Evolutionary conservation across 2,329 filamentous ascomycete species (phyloP), one percentile per base, ranked within the genome.

Genomic region (Septoria petroselini): DNA sequence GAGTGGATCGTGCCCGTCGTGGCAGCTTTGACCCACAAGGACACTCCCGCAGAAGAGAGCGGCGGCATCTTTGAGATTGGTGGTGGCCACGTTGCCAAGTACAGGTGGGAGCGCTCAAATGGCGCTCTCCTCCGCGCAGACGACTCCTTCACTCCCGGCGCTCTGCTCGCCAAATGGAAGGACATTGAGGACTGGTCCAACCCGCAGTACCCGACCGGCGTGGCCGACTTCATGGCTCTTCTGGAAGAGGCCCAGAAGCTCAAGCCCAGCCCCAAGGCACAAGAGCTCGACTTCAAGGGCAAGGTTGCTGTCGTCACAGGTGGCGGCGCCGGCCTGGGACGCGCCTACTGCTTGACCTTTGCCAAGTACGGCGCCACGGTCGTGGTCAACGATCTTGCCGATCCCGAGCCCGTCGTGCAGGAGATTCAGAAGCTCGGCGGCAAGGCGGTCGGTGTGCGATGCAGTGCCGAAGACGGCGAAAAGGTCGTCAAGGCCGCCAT

Each of bases 1-100:
- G 89, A 95, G 56, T 97, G 90, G 90, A 84, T 97, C 53, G 90
- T 97, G 39, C 93, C 93, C 29, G 77, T 97, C 34, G 93, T 97
- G 25, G 91, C 90, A 42, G 84, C 86, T 50, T 78, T 98, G 42
- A 86, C 87, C 35, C 91, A 97, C 79, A 47, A 47, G 21, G 83
- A 86, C 66, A 88, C 81, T 64, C 94, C 93, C 76, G 85, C 80
- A 6, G 71, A 74, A 40, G 91, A 97, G 77, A 91, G 81, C 39
- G 93, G 93, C 57, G 78, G 83, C 54, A 95, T 97, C 69, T 97
- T 91, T 70, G 93, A 97, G 74, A 88, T 87, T 58, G 93, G 93
- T 53, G 93, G 88, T 67, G 93, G 91, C 49, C 89, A 95, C 73
- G 76, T 94, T 51, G 88, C 91, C 61, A 97, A 97, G 79, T 73